Percentiles rank a stretch among this genome's conserved stretches.
Conservation (phyloP, 306 rosid species). For the Prunus fruticosa region DNA sequence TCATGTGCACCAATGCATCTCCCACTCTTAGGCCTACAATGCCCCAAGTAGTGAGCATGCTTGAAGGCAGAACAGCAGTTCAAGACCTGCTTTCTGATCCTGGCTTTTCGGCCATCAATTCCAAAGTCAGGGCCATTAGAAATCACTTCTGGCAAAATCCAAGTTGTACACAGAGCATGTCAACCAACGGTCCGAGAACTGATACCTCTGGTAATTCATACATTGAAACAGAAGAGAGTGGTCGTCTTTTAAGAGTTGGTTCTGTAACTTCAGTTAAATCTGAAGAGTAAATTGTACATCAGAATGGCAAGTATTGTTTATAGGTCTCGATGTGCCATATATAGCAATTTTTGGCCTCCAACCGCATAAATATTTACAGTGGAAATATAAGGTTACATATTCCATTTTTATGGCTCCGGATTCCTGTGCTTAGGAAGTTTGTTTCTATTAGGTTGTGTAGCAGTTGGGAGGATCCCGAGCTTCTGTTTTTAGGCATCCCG, state of each 20-base stretch:
- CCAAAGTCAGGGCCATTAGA: conserved; percentile 52
- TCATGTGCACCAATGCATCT: conserved; percentile 87
- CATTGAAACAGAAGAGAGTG: conserved; percentile 41
- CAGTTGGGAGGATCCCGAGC: too few relatives aligned
- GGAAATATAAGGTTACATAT: too few relatives aligned
- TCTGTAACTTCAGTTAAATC: conserved; percentile 29
- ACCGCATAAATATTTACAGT: too few relatives aligned
- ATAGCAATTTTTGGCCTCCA: too few relatives aligned
- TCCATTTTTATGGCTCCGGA: too few relatives aligned
- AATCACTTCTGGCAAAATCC: conserved; percentile 86
- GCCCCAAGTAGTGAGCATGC: conserved; percentile 93
- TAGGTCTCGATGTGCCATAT: too few relatives aligned
- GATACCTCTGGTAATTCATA: conserved; percentile 45
- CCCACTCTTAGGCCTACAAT: conserved; percentile 87
- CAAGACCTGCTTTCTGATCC: conserved; percentile 79
- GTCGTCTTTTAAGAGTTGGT: conserved; percentile 28
- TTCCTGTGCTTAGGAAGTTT: too few relatives aligned
- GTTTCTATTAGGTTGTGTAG: too few relatives aligned
- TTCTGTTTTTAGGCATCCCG: too few relatives aligned
- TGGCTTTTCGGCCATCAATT: conserved; percentile 58
- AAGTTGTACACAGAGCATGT: conserved; percentile 59
- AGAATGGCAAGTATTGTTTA: too few relatives aligned
- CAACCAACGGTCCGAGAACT: conserved; percentile 33
- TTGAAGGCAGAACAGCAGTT: conserved; percentile 80
- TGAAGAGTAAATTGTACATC: too few relatives aligned